Evolutionary conservation across 306 rosid genomes (phyloP), one percentile per base, ranked within the genome.

Genomic region (Vigna mungo): DNA sequence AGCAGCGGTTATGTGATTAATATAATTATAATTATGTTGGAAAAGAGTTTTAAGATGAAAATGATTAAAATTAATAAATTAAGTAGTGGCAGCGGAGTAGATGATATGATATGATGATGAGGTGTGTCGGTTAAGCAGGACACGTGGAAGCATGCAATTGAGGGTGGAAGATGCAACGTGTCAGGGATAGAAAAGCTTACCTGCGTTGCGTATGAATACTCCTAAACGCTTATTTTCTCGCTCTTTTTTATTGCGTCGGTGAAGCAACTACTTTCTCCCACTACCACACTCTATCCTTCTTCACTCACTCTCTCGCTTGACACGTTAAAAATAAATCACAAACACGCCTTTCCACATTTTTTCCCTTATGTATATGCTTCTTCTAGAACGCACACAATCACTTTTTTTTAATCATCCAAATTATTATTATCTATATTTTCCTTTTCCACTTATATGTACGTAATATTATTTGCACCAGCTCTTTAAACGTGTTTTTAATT

Each of bases 161-260:
- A 46, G 39, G 18, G 34, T 14, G 14, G 16, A 34, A 52, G 11
- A 18, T 1, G 81, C 88, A 84, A 86, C 90, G 84, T 84, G 92
- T 77, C 79, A 30, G 23, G 37, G 16, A 64, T 41, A 13, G 5
- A n/a, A 18, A 11, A 7, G 5, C 67, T 68, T 21, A 51, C 5
- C 20, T 48, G 87, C 52, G 81, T 84, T 68, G 85, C 88, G 87
- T 90, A 88, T 78, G 81, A 71, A 77, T 54, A 58, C 39, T 34
- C 52, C 30, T 7, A 12, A 47, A 78, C 86, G 70, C 72, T 59
- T 34, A 59, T 15, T 46, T 52, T 5, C 53, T 39, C 9, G 0
- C 9, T 36, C 2, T 47, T 8, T 27, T 73, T 43, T 21, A 17
- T 70, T 75, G 82, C 87, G 88, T 91, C 80, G 87, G 78, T 69